Percentiles rank a stretch among this genome's conserved stretches.
Conservation (phyloP, 2,329 filamentous ascomycete genomes). For the Xylariaceae sp. region DNA sequence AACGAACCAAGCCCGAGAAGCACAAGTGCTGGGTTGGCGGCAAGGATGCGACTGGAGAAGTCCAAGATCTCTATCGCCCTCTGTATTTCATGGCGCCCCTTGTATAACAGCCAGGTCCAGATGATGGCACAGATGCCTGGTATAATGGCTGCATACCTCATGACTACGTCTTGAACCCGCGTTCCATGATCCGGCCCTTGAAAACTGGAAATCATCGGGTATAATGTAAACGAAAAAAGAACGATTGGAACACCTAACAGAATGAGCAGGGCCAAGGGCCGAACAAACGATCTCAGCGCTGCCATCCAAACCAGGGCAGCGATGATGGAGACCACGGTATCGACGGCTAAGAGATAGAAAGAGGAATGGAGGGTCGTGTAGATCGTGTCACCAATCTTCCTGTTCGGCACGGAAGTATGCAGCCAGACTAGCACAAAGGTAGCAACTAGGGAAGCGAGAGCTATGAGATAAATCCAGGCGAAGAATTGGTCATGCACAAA, state of each 20-base stretch:
- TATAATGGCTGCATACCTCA: conserved; percentile 84
- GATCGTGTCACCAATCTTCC: conserved; percentile 86
- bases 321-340: conserved; percentile 86
- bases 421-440: conserved; percentile 89
- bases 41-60: conserved; percentile 85
- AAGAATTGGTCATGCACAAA: conserved; percentile 90
- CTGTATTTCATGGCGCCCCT: conserved; percentile 76
- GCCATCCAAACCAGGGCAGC: conserved; percentile 92
- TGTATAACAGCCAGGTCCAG: conserved; percentile 84
- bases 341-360: conserved; percentile 85
- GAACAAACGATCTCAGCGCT: conserved; percentile 82
- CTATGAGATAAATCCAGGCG: conserved; percentile 86
- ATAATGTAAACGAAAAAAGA: conserved; percentile 85
- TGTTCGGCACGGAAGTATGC: conserved; percentile 74
- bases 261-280: conserved; percentile 78
- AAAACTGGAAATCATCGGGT: conserved; percentile 88
- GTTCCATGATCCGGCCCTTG: conserved; percentile 74
- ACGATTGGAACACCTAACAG: conserved; percentile 84
- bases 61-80: conserved; percentile 89
- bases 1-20: conserved; percentile 81
- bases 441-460: conserved; percentile 79
- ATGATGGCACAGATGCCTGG: conserved; percentile 73
- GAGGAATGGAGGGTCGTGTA: conserved; percentile 87
- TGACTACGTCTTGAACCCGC: conserved; percentile 81
- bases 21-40: conserved; percentile 81